Conservation (phyloP, 2,329 filamentous ascomycete genomes). For the Monosporascus sp. region DNA sequence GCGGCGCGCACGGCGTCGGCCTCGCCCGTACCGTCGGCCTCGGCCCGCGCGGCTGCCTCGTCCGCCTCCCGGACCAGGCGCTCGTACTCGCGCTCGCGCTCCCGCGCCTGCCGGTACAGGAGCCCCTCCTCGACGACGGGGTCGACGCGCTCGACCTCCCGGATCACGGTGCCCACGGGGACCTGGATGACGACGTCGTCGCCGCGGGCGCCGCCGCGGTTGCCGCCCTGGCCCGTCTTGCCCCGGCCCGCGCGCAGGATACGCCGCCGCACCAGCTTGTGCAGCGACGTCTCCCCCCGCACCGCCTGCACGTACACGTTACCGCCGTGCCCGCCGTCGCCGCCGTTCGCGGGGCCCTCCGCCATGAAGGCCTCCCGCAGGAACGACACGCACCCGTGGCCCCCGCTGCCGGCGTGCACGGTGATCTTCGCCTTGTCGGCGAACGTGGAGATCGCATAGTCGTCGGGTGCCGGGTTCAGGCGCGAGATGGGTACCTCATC, state of each 20-base stretch:
- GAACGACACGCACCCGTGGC: conserved; percentile 92
- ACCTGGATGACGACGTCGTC: conserved; percentile 86
- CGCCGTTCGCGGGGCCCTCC: conserved; percentile 88
- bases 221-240: conserved; percentile 72
- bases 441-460: conserved; percentile 79
- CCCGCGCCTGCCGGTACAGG: conserved; percentile 31
- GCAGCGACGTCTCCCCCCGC: conserved; percentile 82
- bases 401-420: conserved; percentile 73
- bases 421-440: conserved; percentile 78
- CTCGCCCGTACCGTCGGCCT: conserved; percentile 30
- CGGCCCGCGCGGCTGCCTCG: conserved; percentile 34
- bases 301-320: conserved; percentile 93
- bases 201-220: conserved; percentile 69
- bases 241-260: conserved; percentile 70
- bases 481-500: conserved; percentile 45
- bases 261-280: conserved; percentile 78
- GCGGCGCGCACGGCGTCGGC: conserved; percentile 9
- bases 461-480: conserved; percentile 75
- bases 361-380: conserved; percentile 83
- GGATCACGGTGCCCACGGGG: conserved; percentile 84
- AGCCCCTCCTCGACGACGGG: conserved; percentile 61
- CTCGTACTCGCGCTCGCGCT: conserved; percentile 29
- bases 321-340: conserved; percentile 87
- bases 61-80: conserved; percentile 22
- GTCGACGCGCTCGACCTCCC: conserved; percentile 74